Base-by-base conservation (phyloP, 2,329 filamentous ascomycete species). In the Emericellopsis cladophorae region DNA sequence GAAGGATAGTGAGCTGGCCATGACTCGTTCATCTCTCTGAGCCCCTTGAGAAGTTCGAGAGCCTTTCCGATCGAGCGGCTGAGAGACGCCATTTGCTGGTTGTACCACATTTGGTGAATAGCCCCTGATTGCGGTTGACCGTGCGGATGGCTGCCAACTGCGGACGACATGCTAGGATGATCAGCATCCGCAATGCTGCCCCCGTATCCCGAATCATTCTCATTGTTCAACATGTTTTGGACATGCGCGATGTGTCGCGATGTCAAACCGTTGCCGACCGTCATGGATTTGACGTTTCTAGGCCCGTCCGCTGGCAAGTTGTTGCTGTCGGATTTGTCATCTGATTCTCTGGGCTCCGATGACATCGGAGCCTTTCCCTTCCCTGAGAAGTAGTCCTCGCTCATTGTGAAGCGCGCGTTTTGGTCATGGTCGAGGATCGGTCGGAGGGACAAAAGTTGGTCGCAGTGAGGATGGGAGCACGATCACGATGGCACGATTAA, bases 1-100 rank as follows among this genome's bases (percentile, higher is more conserved):
- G 89, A 86, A 40, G 92, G 92, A 58, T 98, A 98, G 57, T 93
- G 85, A 26, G 89, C 90, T 1, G 92, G 92, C 92, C 92, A 96
- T 54, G 80, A 76, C 12, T 81, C 67, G 54, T 98, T 98, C 73
- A 86, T 92, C 46, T 89, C 74, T 60, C 94, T 89, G 43, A 98
- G 72, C 44, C 77, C 35, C 18, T 42, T 23, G 11, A 42, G 36
- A n/a, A 32, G 40, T 16, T 37, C 36, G 7, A 42, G 12, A 7
- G 37, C 35, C 5, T 23, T 22, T 15, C 37, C 29, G 22, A 42
- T 42, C 5, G 40, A 42, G 10, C 36, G 36, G 12, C 35, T 34
- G 8, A 42, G 40, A 22, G 36, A 16, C 4, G 18, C 24, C 12
- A 35, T 35, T 23, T 42, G 35, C 21, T 32, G 14, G 31, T 42